Evolutionary conservation across 768 basidiomycete genomes (phyloP).

Genomic region (Pluteus cervinus): DNA sequence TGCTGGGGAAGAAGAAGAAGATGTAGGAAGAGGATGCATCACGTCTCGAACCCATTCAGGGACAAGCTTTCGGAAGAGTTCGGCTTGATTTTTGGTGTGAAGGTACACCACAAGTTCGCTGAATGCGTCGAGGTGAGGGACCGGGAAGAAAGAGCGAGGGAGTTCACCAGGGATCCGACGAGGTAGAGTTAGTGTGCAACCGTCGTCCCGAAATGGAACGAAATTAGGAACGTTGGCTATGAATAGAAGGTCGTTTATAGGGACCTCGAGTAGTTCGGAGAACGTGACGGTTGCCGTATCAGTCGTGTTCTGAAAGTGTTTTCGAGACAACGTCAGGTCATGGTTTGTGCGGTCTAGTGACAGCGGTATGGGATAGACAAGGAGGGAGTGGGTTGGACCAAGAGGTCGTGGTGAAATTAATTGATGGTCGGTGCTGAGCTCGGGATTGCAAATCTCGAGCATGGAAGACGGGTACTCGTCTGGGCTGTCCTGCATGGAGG

Average conservation of each 20-base stretch:
- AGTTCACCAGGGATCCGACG: constrained; percentile 27
- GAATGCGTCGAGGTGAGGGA: constrained; percentile 29
- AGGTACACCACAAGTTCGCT: constrained; percentile 28
- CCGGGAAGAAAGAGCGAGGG: constrained; percentile 23
- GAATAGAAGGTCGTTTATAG: constrained; percentile 34
- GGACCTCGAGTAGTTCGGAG: constrained; percentile 22
- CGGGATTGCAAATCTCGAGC: constrained; percentile 15
- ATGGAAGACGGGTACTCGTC: constrained; percentile 9
- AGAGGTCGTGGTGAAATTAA: constrained; percentile 30
- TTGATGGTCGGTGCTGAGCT: constrained; percentile 20
- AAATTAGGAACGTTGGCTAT: constrained; percentile 30
- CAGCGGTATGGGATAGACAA: constrained; percentile 14
- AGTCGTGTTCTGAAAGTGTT: neutral
- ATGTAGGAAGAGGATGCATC: constrained; percentile 25
- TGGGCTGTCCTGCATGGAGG: constrained; percentile 12
- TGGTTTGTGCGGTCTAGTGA: constrained; percentile 5
- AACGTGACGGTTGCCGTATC: constrained; percentile 3
- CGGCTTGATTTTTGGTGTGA: constrained; percentile 32
- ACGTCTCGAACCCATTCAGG: constrained; percentile 32
- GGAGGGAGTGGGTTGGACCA: constrained; percentile 30
- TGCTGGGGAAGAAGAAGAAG: neutral
- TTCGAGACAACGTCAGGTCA: constrained; percentile 1
- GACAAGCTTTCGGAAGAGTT: constrained; percentile 27
- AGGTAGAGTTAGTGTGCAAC: constrained; percentile 17
- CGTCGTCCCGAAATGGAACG: constrained; percentile 1